phyloP scores from a whole-genome alignment of 495 filamentous ascomycete species.

The Xanthoparmelia taractica region DNA sequence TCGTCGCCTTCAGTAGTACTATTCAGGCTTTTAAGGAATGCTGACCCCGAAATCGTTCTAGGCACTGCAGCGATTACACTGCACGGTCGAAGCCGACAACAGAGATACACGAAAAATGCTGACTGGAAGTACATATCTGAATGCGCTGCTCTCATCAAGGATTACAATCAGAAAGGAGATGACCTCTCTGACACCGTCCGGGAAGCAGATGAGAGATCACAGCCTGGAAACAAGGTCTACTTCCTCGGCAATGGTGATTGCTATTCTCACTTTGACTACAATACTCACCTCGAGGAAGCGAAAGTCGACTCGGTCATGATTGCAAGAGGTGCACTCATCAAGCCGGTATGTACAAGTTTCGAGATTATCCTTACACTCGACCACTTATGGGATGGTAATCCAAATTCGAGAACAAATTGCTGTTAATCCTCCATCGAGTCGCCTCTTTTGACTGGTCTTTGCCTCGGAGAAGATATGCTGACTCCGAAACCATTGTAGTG shows the following conservation, averaged over 20 bases:
- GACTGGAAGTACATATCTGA: slow-evolving; percentile 94
- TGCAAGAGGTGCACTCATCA: slow-evolving; percentile 51
- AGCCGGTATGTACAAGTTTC: background rate
- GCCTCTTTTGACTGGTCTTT: background rate
- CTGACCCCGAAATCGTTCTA: background rate
- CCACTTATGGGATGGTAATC: background rate
- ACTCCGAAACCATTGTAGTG: slow-evolving; percentile 77
- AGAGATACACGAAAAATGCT: slow-evolving; percentile 80
- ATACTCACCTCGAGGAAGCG: slow-evolving; percentile 63
- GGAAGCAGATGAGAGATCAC: slow-evolving; percentile 60
- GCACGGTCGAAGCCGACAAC: slow-evolving; percentile 86
- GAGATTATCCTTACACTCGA: background rate
- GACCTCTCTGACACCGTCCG: slow-evolving; percentile 62
- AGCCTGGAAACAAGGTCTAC: slow-evolving; percentile 57
- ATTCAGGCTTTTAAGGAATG: background rate
- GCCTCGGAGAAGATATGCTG: background rate
- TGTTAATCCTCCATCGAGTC: background rate
- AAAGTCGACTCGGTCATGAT: slow-evolving; percentile 87
- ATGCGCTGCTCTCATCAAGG: slow-evolving; percentile 74
- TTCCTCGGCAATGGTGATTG: slow-evolving; percentile 96
- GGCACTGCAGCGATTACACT: slow-evolving; percentile 81
- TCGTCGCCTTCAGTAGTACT: background rate
- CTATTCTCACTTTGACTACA: slow-evolving; percentile 86
- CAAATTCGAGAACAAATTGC: background rate
- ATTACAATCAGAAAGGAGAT: slow-evolving; percentile 58